Conservation (phyloP, 148 eudicot genomes). For the Chenopodium suecicum region DNA sequence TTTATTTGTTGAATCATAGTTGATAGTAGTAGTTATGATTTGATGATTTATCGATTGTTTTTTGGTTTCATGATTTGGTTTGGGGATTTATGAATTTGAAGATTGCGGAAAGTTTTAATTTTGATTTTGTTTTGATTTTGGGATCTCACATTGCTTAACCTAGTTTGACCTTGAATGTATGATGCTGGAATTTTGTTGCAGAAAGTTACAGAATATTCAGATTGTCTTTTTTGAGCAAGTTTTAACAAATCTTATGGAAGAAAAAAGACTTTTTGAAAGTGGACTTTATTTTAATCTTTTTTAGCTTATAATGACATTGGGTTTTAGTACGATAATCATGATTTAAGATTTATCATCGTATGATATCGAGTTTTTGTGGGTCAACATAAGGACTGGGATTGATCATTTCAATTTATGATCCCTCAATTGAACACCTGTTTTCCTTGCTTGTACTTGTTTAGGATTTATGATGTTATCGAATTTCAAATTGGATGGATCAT, state of each 20-base stretch:
- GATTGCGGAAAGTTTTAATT: not conserved
- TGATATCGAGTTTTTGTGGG: not conserved
- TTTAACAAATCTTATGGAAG: not conserved
- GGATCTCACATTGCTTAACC: not conserved
- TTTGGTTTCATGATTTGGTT: not conserved
- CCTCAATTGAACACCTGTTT: too few species aligned
- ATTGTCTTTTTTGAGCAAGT: not conserved
- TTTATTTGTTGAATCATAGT: not conserved
- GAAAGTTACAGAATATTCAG: slow-evolving; percentile 11
- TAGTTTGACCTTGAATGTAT: not conserved
- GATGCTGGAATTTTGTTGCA: not conserved
- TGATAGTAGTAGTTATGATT: not conserved
- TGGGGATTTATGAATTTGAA: not conserved
- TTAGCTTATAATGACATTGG: not conserved
- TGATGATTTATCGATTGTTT: not conserved
- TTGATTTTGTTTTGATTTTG: not conserved
- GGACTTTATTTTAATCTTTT: not conserved
- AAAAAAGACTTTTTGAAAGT: not conserved
- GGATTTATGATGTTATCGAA: too few species aligned
- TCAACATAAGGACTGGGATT: not conserved
- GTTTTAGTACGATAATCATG: not conserved
- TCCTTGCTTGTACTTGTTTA: too few species aligned
- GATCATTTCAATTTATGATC: slow-evolving; percentile 6
- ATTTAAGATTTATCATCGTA: not conserved
- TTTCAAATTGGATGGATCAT: not conserved